Evolutionary conservation across 805 yeast species (phyloP).

Genomic region (Barnettozyma pratensis): DNA sequence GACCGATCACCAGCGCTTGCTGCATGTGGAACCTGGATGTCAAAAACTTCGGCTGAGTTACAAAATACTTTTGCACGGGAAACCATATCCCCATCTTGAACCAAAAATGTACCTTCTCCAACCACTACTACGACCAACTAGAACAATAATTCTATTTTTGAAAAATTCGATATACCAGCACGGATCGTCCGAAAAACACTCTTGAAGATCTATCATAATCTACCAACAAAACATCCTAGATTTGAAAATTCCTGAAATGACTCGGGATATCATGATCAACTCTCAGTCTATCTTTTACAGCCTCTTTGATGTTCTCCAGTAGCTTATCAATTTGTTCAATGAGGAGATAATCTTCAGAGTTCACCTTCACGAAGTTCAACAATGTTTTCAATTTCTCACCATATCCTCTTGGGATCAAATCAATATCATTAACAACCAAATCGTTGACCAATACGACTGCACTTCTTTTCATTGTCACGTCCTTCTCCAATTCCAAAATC

Average conservation of each 20-base stretch:
- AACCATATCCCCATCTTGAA: no score
- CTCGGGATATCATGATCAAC: not conserved
- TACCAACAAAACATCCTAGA: not conserved
- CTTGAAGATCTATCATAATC: not conserved
- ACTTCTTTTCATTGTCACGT: constrained; percentile 58
- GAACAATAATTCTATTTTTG: no score
- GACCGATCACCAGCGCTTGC: no score
- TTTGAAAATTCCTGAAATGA: constrained; percentile 2
- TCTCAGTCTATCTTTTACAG: constrained; percentile 11
- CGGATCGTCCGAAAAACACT: not conserved
- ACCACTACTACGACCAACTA: no score
- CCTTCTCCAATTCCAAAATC: constrained; percentile 55
- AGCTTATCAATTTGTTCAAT: constrained; percentile 51
- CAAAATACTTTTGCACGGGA: no score
- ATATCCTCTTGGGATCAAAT: constrained; percentile 45
- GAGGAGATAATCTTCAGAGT: constrained; percentile 53
- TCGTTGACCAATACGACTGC: constrained; percentile 68
- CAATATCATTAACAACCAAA: constrained; percentile 44
- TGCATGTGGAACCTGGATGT: no score
- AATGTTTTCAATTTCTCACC: constrained; percentile 36
- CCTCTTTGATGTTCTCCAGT: constrained; percentile 25
- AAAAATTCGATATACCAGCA: no score
- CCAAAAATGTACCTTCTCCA: no score
- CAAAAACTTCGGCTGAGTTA: no score
- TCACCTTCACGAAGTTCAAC: constrained; percentile 39